Percentiles rank a stretch among this genome's conserved stretches.
These are phyloP conservation scores for Colletotrichum sp. DNA, from an alignment of 2,329 filamentous ascomycete species.

Conservation along the genomic window DNA sequence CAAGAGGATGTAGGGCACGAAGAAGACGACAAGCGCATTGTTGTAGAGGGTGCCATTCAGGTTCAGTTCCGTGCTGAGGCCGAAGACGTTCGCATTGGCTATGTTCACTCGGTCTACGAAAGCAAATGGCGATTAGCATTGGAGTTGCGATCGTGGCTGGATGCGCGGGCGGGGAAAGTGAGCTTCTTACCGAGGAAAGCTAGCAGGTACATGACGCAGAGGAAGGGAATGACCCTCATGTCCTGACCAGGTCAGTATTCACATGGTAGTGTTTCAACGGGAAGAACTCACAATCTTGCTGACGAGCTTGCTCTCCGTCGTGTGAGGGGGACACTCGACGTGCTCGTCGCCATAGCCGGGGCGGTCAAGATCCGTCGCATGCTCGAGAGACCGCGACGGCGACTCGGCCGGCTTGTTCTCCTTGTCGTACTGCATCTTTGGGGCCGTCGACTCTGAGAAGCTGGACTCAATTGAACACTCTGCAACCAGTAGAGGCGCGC, in stretches of 20 bases:
- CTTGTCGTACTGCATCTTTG: constrained; percentile 13
- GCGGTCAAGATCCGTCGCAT: constrained; percentile 10
- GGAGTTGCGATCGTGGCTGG: neutral
- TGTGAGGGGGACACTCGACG: constrained; percentile 53
- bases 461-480: neutral
- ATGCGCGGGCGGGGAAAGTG: neutral
- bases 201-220: constrained; percentile 74
- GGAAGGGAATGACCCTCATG: constrained; percentile 71
- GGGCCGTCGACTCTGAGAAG: neutral
- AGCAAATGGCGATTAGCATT: neutral
- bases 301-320: constrained; percentile 69
- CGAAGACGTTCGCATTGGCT: constrained; percentile 75
- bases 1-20: constrained; percentile 78
- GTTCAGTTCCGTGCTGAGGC: constrained; percentile 65
- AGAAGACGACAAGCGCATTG: constrained; percentile 80
- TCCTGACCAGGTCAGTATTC: constrained; percentile 34
- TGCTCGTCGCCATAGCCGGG: neutral
- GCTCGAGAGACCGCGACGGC: constrained; percentile 11
- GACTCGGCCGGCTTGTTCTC: constrained; percentile 1
- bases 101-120: constrained; percentile 73
- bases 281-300: constrained; percentile 59
- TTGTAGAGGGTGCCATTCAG: constrained; percentile 70
- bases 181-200: constrained; percentile 62
- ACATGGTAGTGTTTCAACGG: neutral
- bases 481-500: neutral